Conservation (phyloP, 768 basidiomycete species). For the Trametes villosa region DNA sequence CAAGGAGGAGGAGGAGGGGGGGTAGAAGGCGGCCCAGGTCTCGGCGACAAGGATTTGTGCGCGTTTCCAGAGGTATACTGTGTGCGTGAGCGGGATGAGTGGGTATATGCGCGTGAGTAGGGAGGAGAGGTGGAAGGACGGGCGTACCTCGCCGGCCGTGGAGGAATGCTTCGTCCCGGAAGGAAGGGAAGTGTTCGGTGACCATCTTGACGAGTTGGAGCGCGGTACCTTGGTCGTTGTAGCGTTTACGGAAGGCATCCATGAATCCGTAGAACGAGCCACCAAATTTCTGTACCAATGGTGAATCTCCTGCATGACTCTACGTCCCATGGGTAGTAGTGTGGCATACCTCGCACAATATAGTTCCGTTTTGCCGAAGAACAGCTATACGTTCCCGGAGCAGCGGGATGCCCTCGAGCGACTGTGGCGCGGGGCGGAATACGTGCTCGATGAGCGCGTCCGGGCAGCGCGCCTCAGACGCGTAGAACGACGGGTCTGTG, state of each 20-base stretch:
- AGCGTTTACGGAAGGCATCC: conserved; percentile 56
- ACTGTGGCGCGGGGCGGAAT: conserved; percentile 64
- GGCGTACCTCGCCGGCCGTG: conserved; percentile 61
- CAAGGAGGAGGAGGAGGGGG: conserved; percentile 40
- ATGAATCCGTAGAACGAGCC: conserved; percentile 76
- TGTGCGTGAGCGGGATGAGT: not conserved
- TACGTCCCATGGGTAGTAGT: not conserved
- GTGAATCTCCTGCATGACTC: not conserved
- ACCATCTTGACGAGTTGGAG: conserved; percentile 76
- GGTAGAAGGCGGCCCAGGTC: conserved; percentile 91
- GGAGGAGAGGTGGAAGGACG: not conserved
- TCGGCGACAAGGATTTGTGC: conserved; percentile 92
- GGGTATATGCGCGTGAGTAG: not conserved
- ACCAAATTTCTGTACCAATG: conserved; percentile 53
- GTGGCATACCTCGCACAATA: conserved; percentile 61
- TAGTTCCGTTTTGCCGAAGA: conserved; percentile 77
- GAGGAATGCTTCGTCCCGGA: conserved; percentile 68
- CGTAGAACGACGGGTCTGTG: conserved; percentile 79
- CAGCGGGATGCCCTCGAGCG: conserved; percentile 69
- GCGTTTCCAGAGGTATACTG: conserved; percentile 88
- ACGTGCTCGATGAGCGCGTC: conserved; percentile 69
- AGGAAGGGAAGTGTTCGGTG: conserved; percentile 70
- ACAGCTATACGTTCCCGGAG: conserved; percentile 71
- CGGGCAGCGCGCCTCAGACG: conserved; percentile 69
- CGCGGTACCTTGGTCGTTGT: conserved; percentile 63